Percentiles rank a stretch among this genome's conserved stretches.
phyloP scores from a whole-genome alignment of 176 grass and related monocot species.

The Puya raimondii region DNA sequence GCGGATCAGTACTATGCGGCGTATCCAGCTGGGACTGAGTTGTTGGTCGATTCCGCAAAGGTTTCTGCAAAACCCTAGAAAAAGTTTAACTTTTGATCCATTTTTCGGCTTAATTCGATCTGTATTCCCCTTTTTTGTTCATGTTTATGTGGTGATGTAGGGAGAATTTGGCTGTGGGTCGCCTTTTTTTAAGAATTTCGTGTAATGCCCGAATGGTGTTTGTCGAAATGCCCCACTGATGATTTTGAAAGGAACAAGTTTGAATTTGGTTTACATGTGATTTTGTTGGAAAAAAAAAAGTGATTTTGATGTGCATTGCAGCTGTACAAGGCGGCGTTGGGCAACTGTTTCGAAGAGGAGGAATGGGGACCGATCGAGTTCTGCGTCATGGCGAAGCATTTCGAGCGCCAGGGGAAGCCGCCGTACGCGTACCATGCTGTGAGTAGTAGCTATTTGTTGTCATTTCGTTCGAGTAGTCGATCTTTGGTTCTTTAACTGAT shows the following conservation, averaged over 20 bases:
- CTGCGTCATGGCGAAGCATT: constrained; percentile 86
- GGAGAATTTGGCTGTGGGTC: not conserved
- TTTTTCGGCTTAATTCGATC: not conserved
- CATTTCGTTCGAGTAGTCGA: not conserved
- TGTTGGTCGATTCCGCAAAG: constrained; percentile 79
- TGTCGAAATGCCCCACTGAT: constrained; percentile 9
- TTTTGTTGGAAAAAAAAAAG: not conserved
- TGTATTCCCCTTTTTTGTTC: not conserved
- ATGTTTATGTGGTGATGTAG: not conserved
- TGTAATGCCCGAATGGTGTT: constrained; percentile 11
- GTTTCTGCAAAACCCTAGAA: constrained; percentile 9
- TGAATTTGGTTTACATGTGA: not conserved
- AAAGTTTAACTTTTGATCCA: too few relatives aligned
- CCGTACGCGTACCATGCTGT: constrained; percentile 90
- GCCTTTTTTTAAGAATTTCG: not conserved
- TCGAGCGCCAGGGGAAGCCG: constrained; percentile 83
- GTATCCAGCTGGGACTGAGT: constrained; percentile 69
- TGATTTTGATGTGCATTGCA: constrained; percentile 17
- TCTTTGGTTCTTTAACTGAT: not conserved
- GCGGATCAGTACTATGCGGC: constrained; percentile 78
- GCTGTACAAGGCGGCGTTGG: constrained; percentile 82
- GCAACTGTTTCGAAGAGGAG: constrained; percentile 87
- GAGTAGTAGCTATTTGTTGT: constrained; percentile 15
- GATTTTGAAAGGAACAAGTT: not conserved
- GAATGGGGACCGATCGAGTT: constrained; percentile 90